Base-by-base conservation (phyloP, 192 early-diverging fungal species). In the Backusella circina region DNA sequence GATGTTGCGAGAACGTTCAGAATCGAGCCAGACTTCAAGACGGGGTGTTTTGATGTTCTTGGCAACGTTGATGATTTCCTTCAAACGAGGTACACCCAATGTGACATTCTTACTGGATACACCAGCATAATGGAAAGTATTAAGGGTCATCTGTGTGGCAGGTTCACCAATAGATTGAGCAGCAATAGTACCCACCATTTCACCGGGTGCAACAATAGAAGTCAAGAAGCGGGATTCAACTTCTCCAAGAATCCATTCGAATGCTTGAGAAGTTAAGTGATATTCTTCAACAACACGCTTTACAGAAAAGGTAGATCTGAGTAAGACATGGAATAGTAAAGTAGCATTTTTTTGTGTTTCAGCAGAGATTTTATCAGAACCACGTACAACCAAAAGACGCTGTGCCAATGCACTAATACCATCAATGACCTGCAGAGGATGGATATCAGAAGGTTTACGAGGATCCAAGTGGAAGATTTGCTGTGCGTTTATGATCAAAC, bases 71-170 rank as follows among this genome's bases (percentile, higher is more conserved):
- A 99, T 98, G 74, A 99, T 95, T 86, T 99, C 98, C 88, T 98
- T 98, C 73, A 99, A 82, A 86, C 98, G 95, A 67, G 98, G 98
- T 38, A 99, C 97, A 88, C 98, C 98, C 68, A 95, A 91, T 10
- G 96, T 99, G 10, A 98, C 98, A 79, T 97, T 97, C 87, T 97
- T 97, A 72, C 94, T 95, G 30, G 92, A 91, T 61, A 98, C 96
- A 94, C 98, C 98, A 71, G 98, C 98, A 84, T 94, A 94, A 89
- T 99, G 98, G 95, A 99, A 99, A 54, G 98, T 99, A 79, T 99
- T 99, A 65, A 99, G 84, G 37, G 98, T 99, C 98, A 99, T 99
- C 81, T 99, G 98, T 51, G 98, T 99, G 3, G 97, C 96, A 36
- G 98, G 98, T 84, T 99, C 98, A 83, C 98, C 98, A 84, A 99